A percentile compares a stretch with the other conserved stretches of the same genome.
phyloP scores from a whole-genome alignment of 306 rosid species.

The Quercus alba region DNA sequence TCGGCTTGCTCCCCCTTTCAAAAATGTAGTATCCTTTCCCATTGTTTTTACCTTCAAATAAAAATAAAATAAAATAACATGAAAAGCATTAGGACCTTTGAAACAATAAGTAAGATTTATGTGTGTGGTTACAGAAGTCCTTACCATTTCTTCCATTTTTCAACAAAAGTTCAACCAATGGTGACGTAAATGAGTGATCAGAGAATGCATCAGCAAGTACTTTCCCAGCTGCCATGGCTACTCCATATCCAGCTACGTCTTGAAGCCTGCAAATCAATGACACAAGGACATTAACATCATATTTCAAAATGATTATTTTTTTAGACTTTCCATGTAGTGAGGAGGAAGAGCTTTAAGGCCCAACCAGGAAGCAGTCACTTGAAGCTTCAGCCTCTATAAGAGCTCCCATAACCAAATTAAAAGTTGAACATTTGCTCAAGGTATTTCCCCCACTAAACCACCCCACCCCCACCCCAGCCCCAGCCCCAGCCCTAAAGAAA shows the following conservation, averaged over 20 bases:
- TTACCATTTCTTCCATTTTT: slow-evolving; percentile 89
- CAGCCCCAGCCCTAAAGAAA: not conserved
- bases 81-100: slow-evolving; percentile 19
- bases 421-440: not conserved
- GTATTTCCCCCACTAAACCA: not conserved
- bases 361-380: not conserved
- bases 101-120: not conserved
- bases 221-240: slow-evolving; percentile 58
- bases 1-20: slow-evolving; percentile 84
- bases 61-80: slow-evolving; percentile 1
- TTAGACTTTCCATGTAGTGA: not conserved
- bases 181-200: slow-evolving; percentile 58
- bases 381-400: not conserved
- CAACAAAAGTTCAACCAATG: slow-evolving; percentile 61
- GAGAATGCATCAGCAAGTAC: slow-evolving; percentile 58
- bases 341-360: not conserved
- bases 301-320: not conserved
- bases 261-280: slow-evolving; percentile 67
- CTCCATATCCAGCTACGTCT: slow-evolving; percentile 90
- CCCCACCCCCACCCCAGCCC: not conserved
- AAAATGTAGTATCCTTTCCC: slow-evolving; percentile 81
- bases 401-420: not conserved
- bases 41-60: slow-evolving; percentile 69
- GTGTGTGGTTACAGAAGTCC: not conserved
- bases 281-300: slow-evolving; percentile 13